Percentiles rank a stretch among this genome's conserved stretches.
phyloP scores from a whole-genome alignment of 2,329 filamentous ascomycete genomes.

The Claviceps humidiphila region DNA sequence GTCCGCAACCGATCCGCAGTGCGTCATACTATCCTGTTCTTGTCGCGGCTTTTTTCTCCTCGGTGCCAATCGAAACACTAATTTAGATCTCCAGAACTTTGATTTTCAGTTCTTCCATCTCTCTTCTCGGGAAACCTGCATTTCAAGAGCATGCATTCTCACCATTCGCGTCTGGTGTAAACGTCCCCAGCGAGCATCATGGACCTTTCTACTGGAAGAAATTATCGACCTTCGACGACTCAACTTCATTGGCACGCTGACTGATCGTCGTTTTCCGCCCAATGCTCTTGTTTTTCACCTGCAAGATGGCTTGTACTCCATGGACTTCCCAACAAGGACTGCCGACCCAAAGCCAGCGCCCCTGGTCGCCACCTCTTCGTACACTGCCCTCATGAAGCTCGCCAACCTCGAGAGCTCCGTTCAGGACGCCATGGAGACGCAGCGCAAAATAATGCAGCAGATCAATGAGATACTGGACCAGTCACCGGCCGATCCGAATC shows the following conservation, averaged over 20 bases:
- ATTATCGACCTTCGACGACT: constrained; percentile 57
- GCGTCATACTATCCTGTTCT: constrained; percentile 8
- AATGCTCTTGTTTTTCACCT: constrained; percentile 83
- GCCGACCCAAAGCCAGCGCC: constrained; percentile 40
- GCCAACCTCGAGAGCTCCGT: constrained; percentile 83
- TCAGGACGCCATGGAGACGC: constrained; percentile 72
- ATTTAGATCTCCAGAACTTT: constrained; percentile 47
- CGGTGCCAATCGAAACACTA: neutral
- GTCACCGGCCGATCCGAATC: constrained; percentile 28
- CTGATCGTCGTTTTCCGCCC: constrained; percentile 56
- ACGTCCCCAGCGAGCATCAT: constrained; percentile 36
- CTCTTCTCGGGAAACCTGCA: constrained; percentile 42
- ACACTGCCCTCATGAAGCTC: constrained; percentile 76
- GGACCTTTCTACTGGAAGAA: constrained; percentile 56
- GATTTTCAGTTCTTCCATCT: constrained; percentile 80
- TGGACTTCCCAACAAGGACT: constrained; percentile 46
- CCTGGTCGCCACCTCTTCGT: constrained; percentile 56
- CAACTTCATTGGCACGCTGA: constrained; percentile 65
- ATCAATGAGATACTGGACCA: constrained; percentile 49
- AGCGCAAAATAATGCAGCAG: constrained; percentile 60
- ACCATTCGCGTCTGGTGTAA: constrained; percentile 64
- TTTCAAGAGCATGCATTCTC: constrained; percentile 53
- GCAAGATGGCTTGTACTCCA: constrained; percentile 72
- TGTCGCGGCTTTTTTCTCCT: neutral
- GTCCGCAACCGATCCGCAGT: constrained; percentile 61